A percentile compares a stretch with the other conserved stretches of the same genome.
phyloP scores from a whole-genome alignment of 2,329 filamentous ascomycete species.

The Cadophora malorum region DNA sequence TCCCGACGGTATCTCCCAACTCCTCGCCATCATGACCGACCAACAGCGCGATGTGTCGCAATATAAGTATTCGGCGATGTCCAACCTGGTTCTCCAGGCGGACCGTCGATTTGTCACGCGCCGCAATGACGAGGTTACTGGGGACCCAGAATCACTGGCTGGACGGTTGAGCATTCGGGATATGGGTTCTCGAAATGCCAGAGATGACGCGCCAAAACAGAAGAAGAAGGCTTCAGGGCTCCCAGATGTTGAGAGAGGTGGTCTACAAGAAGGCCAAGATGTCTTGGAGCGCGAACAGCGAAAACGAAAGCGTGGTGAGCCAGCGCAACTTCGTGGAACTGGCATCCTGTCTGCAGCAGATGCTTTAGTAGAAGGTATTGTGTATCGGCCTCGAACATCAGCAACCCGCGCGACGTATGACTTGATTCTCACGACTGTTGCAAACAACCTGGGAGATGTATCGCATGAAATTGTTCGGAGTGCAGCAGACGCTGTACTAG shows the following conservation, averaged over 20 bases:
- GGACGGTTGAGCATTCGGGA: slow-evolving; percentile 92
- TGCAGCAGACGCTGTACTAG: slow-evolving; percentile 88
- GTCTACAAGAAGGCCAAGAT: slow-evolving; percentile 80
- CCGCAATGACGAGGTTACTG: slow-evolving; percentile 91
- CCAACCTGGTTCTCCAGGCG: slow-evolving; percentile 99
- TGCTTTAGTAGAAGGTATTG: slow-evolving; percentile 86
- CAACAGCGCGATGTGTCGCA: slow-evolving; percentile 85
- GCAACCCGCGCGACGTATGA: slow-evolving; percentile 94
- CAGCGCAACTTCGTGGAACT: slow-evolving; percentile 70
- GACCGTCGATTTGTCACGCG: slow-evolving; percentile 95
- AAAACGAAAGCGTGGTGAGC: slow-evolving; percentile 81
- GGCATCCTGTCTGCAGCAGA: slow-evolving; percentile 86
- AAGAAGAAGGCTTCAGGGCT: slow-evolving; percentile 74
- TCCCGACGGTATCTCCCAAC: slow-evolving; percentile 24
- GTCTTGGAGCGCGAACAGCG: slow-evolving; percentile 83
- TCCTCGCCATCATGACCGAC: slow-evolving; percentile 67
- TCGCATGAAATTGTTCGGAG: slow-evolving; percentile 90
- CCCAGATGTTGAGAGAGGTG: slow-evolving; percentile 75
- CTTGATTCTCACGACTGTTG: slow-evolving; percentile 89
- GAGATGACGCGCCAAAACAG: slow-evolving; percentile 79
- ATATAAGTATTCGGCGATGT: slow-evolving; percentile 99
- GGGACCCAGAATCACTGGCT: slow-evolving; percentile 95
- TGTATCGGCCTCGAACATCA: slow-evolving; percentile 88
- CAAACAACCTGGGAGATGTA: slow-evolving; percentile 88
- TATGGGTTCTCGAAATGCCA: slow-evolving; percentile 86